phyloP scores from a whole-genome alignment of 2,329 filamentous ascomycete genomes.

The Stagonosporopsis vannaccii region DNA sequence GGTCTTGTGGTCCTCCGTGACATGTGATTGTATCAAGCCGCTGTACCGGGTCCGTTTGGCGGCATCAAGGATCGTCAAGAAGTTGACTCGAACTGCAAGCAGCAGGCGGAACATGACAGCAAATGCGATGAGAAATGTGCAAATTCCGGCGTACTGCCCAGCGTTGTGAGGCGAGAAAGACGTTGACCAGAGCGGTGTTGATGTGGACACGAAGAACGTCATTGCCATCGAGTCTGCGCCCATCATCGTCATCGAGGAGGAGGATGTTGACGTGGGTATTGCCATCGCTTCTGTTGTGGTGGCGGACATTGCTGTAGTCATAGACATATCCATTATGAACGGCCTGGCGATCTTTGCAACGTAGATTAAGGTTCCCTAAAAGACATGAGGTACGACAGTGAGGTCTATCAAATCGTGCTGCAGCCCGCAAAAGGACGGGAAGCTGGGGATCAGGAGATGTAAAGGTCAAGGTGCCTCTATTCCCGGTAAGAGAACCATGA shows the following conservation, averaged over 20 bases:
- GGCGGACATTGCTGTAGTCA: neutral
- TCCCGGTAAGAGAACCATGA: neutral
- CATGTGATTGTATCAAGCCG: conserved; percentile 70
- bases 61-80: conserved; percentile 56
- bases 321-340: conserved; percentile 19
- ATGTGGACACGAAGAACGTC: conserved; percentile 69
- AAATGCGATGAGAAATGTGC: conserved; percentile 85
- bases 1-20: conserved; percentile 48
- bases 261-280: conserved; percentile 18
- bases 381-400: neutral
- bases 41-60: conserved; percentile 71
- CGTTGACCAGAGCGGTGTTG: conserved; percentile 69
- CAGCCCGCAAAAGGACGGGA: neutral
- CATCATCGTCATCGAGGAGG: conserved; percentile 14
- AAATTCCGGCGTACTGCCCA: conserved; percentile 82
- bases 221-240: conserved; percentile 55
- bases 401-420: too few species aligned
- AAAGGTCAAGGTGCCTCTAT: too few species aligned
- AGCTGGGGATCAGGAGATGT: neutral
- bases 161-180: conserved; percentile 74
- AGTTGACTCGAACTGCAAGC: conserved; percentile 67
- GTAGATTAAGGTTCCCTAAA: neutral
- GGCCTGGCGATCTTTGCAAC: neutral
- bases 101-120: conserved; percentile 72
- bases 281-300: neutral